These are phyloP conservation scores for Solanum acaule DNA, from an alignment of 257 asterid species.

Conservation along the genomic window DNA sequence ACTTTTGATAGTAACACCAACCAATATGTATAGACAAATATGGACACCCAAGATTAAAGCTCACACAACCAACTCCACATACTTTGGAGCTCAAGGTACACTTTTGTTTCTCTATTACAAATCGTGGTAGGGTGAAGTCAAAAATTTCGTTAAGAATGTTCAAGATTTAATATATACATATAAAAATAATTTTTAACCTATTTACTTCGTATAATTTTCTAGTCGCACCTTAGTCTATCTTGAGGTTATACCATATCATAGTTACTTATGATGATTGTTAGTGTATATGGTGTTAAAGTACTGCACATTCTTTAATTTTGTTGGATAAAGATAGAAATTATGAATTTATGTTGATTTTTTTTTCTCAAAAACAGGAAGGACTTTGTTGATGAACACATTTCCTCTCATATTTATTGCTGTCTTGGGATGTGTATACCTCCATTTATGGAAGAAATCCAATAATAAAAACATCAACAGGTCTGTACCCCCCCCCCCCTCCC, in stretches of 20 bases:
- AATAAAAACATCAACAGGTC: conserved; percentile 25
- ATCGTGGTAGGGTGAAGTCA: too few species aligned
- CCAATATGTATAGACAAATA: conserved; percentile 19
- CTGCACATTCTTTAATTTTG: background rate
- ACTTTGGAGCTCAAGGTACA: conserved; percentile 72
- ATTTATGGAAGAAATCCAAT: conserved; percentile 31
- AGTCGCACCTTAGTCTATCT: too few species aligned
- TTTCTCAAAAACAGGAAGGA: conserved; percentile 34
- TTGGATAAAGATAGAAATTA: background rate
- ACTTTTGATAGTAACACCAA: conserved; percentile 57
- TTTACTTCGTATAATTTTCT: too few species aligned
- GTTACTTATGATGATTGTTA: background rate
- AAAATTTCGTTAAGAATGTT: background rate
- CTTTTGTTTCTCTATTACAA: too few species aligned
- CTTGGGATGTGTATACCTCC: conserved; percentile 69
- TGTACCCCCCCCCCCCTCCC: too few species aligned
- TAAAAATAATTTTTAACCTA: too few species aligned
- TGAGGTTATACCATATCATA: background rate
- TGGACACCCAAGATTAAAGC: conserved; percentile 49
- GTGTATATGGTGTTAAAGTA: background rate
- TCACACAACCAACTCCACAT: conserved; percentile 40
- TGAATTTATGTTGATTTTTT: background rate
- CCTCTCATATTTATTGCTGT: conserved; percentile 63
- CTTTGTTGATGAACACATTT: conserved; percentile 29
- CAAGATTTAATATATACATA: too few species aligned